Evolutionary conservation across 352 stramenopile genomes (phyloP).

Genomic region (Albugo laibachii): DNA sequence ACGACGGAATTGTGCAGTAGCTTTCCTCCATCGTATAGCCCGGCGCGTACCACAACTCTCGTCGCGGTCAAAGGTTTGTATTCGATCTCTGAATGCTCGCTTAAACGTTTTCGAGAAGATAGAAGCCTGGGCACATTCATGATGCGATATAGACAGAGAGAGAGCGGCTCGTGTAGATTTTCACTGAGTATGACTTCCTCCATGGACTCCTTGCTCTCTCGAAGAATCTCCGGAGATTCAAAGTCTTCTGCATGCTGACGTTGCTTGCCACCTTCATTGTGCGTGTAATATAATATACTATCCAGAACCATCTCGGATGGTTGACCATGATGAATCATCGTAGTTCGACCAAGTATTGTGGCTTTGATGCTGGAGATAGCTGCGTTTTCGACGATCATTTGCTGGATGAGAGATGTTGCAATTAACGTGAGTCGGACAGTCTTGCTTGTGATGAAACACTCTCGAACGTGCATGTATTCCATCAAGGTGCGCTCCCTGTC

Average conservation of each 20-base stretch:
- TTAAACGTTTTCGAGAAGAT: conserved; percentile 37
- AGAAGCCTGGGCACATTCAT: conserved; percentile 53
- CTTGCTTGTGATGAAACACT: conserved; percentile 73
- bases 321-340: too few relatives aligned
- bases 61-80: conserved; percentile 27
- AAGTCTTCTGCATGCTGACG: too few relatives aligned
- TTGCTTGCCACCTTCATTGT: too few relatives aligned
- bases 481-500: conserved; percentile 66
- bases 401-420: conserved; percentile 67
- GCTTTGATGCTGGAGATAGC: too few relatives aligned
- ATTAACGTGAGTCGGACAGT: conserved; percentile 67
- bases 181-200: conserved; percentile 23
- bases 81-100: conserved; percentile 35
- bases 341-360: too few relatives aligned
- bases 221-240: too few relatives aligned
- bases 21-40: conserved; percentile 54
- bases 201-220: conserved; percentile 3
- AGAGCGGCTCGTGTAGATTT: conserved; percentile 36
- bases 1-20: conserved; percentile 50
- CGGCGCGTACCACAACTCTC: conserved; percentile 51
- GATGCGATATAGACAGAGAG: conserved; percentile 54
- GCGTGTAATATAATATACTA: too few relatives aligned
- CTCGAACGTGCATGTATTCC: conserved; percentile 75
- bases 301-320: too few relatives aligned
- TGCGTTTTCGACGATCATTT: conserved; percentile 12